phyloP scores from a whole-genome alignment of 2,329 filamentous ascomycete species.

The Colletotrichum euphorbiae region DNA sequence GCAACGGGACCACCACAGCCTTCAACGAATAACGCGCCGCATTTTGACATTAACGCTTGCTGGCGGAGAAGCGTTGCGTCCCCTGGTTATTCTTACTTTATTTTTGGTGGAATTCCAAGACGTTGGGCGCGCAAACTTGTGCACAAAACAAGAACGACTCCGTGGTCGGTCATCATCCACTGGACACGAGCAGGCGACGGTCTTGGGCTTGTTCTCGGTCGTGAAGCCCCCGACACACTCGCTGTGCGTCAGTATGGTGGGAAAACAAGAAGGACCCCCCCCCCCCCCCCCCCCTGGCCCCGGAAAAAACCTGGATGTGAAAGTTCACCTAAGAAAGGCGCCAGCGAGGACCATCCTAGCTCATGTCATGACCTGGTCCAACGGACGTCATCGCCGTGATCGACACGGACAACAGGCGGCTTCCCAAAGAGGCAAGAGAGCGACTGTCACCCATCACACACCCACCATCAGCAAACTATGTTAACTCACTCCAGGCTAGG shows the following conservation, averaged over 20 bases:
- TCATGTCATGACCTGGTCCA: slow-evolving; percentile 11
- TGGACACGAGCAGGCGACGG: slow-evolving; percentile 5
- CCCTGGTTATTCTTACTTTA: not conserved
- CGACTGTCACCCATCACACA: slow-evolving; percentile 13
- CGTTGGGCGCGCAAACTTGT: slow-evolving; percentile 13
- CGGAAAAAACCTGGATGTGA: not conserved
- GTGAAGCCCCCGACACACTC: not conserved
- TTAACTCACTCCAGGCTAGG: not conserved
- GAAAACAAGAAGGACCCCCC: not conserved
- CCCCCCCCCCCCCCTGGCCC: too few species aligned
- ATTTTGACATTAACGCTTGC: not conserved
- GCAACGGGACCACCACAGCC: not conserved
- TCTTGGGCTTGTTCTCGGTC: slow-evolving; percentile 1
- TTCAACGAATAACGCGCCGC: not conserved
- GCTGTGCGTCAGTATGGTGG: not conserved
- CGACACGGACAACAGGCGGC: slow-evolving; percentile 34
- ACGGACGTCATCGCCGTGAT: slow-evolving; percentile 36
- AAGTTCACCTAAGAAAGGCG: slow-evolving; percentile 1
- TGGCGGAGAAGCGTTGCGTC: not conserved
- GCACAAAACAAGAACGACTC: slow-evolving; percentile 20
- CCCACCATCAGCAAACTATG: slow-evolving; percentile 12
- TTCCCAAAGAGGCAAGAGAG: slow-evolving; percentile 37
- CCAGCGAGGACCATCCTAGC: slow-evolving; percentile 20
- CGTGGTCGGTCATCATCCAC: slow-evolving; percentile 2
- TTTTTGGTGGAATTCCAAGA: not conserved